phyloP scores from a whole-genome alignment of 495 filamentous ascomycete genomes.

The Neurospora pannonica region DNA sequence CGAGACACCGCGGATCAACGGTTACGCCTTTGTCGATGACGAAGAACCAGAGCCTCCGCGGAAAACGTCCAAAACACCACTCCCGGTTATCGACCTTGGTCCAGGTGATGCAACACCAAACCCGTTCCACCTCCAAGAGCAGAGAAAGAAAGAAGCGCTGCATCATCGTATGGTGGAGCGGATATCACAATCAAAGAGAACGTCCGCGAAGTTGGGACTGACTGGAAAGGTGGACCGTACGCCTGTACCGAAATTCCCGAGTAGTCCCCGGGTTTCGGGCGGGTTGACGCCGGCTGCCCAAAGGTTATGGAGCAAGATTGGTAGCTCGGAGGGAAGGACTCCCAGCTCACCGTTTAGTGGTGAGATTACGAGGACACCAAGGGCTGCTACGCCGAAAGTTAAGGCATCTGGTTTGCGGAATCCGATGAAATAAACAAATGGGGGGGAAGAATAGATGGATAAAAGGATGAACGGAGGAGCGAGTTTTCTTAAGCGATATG shows the following conservation, averaged over 20 bases:
- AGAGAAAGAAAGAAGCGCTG: constrained; percentile 68
- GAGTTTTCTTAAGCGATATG: background rate
- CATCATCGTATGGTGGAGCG: constrained; percentile 89
- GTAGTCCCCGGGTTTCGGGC: constrained; percentile 56
- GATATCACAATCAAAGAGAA: constrained; percentile 62
- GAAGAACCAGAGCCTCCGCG: constrained; percentile 40
- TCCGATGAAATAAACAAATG: constrained; percentile 6
- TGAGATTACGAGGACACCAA: constrained; percentile 19
- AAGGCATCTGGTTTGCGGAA: constrained; percentile 16
- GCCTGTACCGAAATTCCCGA: constrained; percentile 63
- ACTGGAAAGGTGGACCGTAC: constrained; percentile 49
- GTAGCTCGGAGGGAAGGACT: constrained; percentile 38
- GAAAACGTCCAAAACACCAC: background rate
- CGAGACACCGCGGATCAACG: constrained; percentile 82
- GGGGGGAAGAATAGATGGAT: background rate
- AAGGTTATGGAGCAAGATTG: constrained; percentile 62
- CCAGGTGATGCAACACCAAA: constrained; percentile 56
- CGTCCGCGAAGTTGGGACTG: constrained; percentile 34
- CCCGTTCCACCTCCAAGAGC: constrained; percentile 73
- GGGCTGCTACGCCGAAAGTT: constrained; percentile 17
- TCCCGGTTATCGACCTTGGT: constrained; percentile 41
- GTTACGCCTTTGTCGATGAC: constrained; percentile 91
- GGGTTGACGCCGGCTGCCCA: constrained; percentile 70
- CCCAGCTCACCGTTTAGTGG: constrained; percentile 41
- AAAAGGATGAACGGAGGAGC: background rate